Conservation (phyloP, 352 stramenopile genomes). For the Hyaloperonospora arabidopsidis region DNA sequence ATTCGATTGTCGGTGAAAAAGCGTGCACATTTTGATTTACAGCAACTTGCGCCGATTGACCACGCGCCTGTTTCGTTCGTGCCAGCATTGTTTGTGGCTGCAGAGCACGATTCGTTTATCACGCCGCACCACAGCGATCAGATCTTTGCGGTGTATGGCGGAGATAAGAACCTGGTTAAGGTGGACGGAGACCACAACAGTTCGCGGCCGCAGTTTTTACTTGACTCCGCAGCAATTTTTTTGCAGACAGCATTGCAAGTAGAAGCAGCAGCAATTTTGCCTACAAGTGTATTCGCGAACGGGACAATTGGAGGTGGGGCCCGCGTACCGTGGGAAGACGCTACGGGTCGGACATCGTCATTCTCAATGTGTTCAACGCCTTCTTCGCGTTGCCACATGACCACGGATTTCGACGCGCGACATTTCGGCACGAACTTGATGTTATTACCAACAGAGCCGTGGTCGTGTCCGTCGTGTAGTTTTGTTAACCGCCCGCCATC, state of each 20-base stretch:
- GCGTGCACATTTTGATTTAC: conserved; percentile 79
- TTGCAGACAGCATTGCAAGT: conserved; percentile 89
- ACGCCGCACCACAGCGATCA: conserved; percentile 78
- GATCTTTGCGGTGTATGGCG: conserved; percentile 87
- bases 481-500: conserved; percentile 51
- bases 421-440: conserved; percentile 37
- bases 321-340: conserved; percentile 36
- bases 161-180: conserved; percentile 97
- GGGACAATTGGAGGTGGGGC: conserved; percentile 22
- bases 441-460: conserved; percentile 38
- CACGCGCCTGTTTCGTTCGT: conserved; percentile 93
- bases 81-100: conserved; percentile 93
- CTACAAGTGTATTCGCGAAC: conserved; percentile 23
- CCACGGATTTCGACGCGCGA: conserved; percentile 49
- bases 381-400: conserved; percentile 37
- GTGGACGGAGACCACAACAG: conserved; percentile 98
- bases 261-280: conserved; percentile 23
- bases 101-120: conserved; percentile 94
- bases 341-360: conserved; percentile 22
- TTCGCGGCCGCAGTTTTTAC: conserved; percentile 90
- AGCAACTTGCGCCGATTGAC: conserved; percentile 69
- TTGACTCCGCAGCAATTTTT: conserved; percentile 95
- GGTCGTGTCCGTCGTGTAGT: conserved; percentile 56
- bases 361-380: conserved; percentile 27
- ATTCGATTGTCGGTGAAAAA: conserved; percentile 90